These are phyloP conservation scores for Colletotrichum acutatum DNA, from an alignment of 2,329 filamentous ascomycete genomes.

Conservation along the genomic window DNA sequence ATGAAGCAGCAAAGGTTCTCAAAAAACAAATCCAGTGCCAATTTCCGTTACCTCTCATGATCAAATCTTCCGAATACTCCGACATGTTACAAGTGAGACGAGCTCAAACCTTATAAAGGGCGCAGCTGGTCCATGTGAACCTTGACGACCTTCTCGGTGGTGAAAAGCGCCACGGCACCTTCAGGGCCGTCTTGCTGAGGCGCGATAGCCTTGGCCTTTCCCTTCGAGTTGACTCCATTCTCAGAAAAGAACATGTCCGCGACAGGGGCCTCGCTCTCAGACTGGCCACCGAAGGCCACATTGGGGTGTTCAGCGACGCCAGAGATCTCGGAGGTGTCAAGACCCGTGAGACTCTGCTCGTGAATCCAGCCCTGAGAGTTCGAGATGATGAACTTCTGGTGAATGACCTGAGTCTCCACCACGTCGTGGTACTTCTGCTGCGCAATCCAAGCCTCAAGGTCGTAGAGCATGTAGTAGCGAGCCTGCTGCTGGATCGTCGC, in stretches of 20 bases:
- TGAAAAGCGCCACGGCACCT: background rate
- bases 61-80: background rate
- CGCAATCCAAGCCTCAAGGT: conserved; percentile 41
- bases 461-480: conserved; percentile 44
- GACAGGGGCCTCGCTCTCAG: background rate
- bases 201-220: background rate
- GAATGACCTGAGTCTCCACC: conserved; percentile 31
- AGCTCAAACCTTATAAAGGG: background rate
- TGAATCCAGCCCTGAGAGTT: conserved; percentile 10
- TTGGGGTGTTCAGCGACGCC: background rate
- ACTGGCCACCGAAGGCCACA: background rate
- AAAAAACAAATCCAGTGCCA: background rate
- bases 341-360: background rate
- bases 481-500: conserved; percentile 46
- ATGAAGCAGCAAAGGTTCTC: background rate
- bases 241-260: background rate
- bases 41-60: background rate
- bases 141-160: background rate
- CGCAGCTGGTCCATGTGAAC: background rate
- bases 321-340: conserved; percentile 11
- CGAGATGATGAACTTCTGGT: conserved; percentile 6
- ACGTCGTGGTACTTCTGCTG: conserved; percentile 36
- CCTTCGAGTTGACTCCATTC: background rate
- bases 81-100: background rate
- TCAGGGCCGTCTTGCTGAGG: background rate